Base-by-base conservation (phyloP, 345 rosid species). In the Melastoma malabathricum region DNA sequence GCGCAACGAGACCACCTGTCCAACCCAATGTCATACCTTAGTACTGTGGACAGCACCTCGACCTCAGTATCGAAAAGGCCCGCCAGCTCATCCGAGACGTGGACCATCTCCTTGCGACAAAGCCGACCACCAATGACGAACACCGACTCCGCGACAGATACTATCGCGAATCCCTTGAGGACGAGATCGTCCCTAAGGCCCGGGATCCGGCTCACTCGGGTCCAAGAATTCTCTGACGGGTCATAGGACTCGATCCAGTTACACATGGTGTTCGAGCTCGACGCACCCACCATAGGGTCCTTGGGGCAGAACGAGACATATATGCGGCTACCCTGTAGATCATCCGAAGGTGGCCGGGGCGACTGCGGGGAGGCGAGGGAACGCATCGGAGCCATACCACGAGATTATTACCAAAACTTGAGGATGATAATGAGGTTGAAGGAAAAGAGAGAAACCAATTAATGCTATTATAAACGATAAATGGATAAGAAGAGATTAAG, bases 91-190 rank as follows among this genome's bases (percentile, higher is more conserved):
- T 46, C 52, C 0, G 59, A 45, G 10, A 15, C 51, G 10, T 18
- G 18, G 20, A 19, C 47, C 47, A 19, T 67, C 48, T 39, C 49
- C 62, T 63, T 60, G 18, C 52, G 48, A 25, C 72, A 70, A 1
- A 72, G 34, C 7, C 64, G 49, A 6, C 84, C 78, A 0, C 89
- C 82, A 10, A 75, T 66, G 3, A 78, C 51, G 56, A 73, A 70
- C 44, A 78, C 38, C 5, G 63, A 69, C 6, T 62, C 72, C 4
- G 67, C 50, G 1, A 74, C 22, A 0, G 79, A 53, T 10, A 68
- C 68, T 71, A 78, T 70, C 0, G 73, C 59, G 22, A 78, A 78
- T 6, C 63, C 77, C 18, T 72, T 78, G 16, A 78, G 44, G 43
- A 74, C 66, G 23, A 64, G 71, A 61, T 73, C 65, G 2, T 64